These are phyloP conservation scores for Lachnellula suecica DNA, from an alignment of 2,329 filamentous ascomycete species.

Conservation along the genomic window DNA sequence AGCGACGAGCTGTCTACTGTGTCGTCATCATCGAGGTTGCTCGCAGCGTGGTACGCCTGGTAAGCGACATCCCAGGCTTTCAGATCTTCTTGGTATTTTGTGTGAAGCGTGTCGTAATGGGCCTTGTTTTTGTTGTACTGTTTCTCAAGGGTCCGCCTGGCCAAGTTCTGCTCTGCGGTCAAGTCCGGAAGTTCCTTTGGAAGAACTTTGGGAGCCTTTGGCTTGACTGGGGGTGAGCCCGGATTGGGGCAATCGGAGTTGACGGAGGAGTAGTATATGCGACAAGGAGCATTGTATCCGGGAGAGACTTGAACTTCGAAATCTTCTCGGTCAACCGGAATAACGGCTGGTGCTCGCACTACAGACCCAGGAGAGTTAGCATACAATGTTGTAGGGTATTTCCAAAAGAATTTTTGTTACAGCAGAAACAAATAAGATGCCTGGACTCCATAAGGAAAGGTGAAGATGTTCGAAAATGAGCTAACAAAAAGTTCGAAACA, in stretches of 20 bases:
- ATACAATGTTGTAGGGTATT: no score
- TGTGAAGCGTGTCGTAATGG: not conserved
- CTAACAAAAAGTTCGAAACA: no score
- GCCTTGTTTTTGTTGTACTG: not conserved
- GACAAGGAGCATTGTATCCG: constrained; percentile 3
- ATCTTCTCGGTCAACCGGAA: constrained; percentile 7
- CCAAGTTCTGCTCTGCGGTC: not conserved
- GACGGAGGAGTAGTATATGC: constrained; percentile 1
- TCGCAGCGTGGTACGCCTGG: not conserved
- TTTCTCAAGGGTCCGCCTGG: not conserved
- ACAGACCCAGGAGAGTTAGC: no score
- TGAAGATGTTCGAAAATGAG: no score
- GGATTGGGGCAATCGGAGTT: constrained; percentile 2
- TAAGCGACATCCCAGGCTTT: not conserved
- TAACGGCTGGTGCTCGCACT: not conserved
- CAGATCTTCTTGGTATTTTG: not conserved
- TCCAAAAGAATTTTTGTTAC: no score
- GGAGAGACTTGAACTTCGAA: constrained; percentile 2
- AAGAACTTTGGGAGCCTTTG: not conserved
- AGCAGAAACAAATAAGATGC: no score
- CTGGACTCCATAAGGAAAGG: no score
- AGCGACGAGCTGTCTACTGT: not conserved
- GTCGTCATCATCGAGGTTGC: not conserved
- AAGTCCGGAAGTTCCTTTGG: not conserved
- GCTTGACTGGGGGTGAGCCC: constrained; percentile 1